A percentile compares a stretch with the other conserved stretches of the same genome.
Evolutionary conservation across 2,329 filamentous ascomycete genomes (phyloP).

Genomic region (Neopestalotiopsis sp.): DNA sequence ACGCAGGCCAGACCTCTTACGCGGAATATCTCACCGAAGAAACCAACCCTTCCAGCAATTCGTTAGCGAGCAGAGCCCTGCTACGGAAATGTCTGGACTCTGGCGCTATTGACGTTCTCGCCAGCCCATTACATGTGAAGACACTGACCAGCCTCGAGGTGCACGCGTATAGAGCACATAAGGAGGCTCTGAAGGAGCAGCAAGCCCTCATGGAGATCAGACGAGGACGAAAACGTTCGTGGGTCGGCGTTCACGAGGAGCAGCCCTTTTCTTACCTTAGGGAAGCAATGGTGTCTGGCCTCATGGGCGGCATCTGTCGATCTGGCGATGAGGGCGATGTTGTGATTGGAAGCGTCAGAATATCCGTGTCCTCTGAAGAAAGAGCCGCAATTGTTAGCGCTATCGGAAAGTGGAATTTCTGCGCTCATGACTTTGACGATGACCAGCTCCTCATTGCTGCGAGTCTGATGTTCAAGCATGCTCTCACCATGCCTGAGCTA

Average conservation of each 20-base stretch:
- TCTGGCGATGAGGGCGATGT: slow-evolving; percentile 66
- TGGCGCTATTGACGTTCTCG: slow-evolving; percentile 85
- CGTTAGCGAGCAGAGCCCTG: slow-evolving; percentile 46
- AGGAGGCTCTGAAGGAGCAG: slow-evolving; percentile 76
- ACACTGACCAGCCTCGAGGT: slow-evolving; percentile 78
- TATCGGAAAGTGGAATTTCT: slow-evolving; percentile 85
- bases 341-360: slow-evolving; percentile 66
- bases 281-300: slow-evolving; percentile 89
- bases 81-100: slow-evolving; percentile 80
- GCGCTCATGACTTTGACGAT: slow-evolving; percentile 86
- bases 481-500: slow-evolving; percentile 80
- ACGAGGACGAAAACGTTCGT: slow-evolving; percentile 82
- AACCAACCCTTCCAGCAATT: slow-evolving; percentile 37
- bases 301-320: slow-evolving; percentile 90
- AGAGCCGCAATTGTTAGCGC: slow-evolving; percentile 69
- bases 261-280: slow-evolving; percentile 88
- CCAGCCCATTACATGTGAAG: slow-evolving; percentile 76
- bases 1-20: slow-evolving; percentile 28
- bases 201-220: slow-evolving; percentile 74
- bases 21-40: slow-evolving; percentile 30
- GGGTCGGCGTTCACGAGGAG: slow-evolving; percentile 86
- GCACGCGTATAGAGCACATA: slow-evolving; percentile 83
- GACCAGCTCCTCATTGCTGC: slow-evolving; percentile 88
- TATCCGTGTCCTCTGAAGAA: slow-evolving; percentile 71
- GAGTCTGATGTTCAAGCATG: slow-evolving; percentile 89